Conservation (phyloP, 2,329 filamentous ascomycete species). For the Venturiaceae sp. region DNA sequence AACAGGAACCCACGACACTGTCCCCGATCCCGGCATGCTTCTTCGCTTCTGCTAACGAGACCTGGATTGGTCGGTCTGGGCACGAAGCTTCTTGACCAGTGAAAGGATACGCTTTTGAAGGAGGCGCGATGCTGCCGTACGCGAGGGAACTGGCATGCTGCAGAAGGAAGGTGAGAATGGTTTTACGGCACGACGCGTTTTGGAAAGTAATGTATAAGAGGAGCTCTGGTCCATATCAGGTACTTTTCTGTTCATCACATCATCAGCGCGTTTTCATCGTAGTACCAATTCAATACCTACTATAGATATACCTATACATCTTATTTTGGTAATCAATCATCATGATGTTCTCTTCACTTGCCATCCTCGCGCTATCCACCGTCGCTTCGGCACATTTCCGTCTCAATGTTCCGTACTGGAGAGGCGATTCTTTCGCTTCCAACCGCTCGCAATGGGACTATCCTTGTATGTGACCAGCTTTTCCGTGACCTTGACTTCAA, state of each 20-base stretch:
- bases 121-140: background rate
- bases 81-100: background rate
- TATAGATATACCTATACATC: background rate
- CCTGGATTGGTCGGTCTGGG: background rate
- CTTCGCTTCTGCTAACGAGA: background rate
- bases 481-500: background rate
- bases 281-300: background rate
- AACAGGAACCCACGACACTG: background rate
- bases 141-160: background rate
- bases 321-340: background rate
- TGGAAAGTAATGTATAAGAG: background rate
- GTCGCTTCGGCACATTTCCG: conserved; percentile 32
- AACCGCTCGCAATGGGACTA: conserved; percentile 28
- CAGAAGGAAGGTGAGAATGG: background rate
- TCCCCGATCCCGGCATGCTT: background rate
- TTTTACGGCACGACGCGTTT: background rate
- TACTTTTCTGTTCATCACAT: background rate
- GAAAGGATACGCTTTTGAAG: background rate
- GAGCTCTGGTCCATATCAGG: background rate
- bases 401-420: conserved; percentile 31
- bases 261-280: too few species aligned
- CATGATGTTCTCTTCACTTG: conserved; percentile 15
- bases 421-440: conserved; percentile 28
- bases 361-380: conserved; percentile 16
- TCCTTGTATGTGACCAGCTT: conserved; percentile 27